Evolutionary conservation across 1,139 yeast genomes (phyloP).

Genomic region (Suhomyces chickasaworum): DNA sequence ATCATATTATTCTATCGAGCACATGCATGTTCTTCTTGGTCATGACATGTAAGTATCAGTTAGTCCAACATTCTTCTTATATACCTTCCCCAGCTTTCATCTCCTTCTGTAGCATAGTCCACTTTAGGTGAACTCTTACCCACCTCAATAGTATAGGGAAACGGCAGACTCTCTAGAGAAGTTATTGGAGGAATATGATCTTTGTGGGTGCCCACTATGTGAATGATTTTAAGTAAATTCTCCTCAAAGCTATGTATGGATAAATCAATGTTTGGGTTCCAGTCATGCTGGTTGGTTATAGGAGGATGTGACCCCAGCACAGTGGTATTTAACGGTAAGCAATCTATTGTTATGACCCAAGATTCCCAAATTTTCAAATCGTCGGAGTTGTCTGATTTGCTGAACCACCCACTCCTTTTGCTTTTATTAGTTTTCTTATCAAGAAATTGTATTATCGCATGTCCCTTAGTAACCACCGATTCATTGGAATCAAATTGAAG

Average conservation of each 20-base stretch:
- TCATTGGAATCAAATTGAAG: conserved; percentile 24
- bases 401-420: conserved; percentile 48
- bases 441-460: conserved; percentile 31
- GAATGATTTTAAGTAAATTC: conserved; percentile 50
- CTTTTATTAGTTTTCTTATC: conserved; percentile 30
- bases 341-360: conserved; percentile 43
- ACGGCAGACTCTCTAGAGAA: conserved; percentile 65
- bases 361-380: conserved; percentile 41
- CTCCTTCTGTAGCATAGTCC: conserved; percentile 17
- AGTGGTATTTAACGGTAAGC: conserved; percentile 29
- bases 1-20: not conserved
- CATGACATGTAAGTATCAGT: conserved; percentile 1
- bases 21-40: not conserved
- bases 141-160: conserved; percentile 53
- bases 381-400: conserved; percentile 29
- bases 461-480: conserved; percentile 12
- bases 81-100: conserved; percentile 52
- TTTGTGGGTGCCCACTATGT: conserved; percentile 55
- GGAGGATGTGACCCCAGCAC: conserved; percentile 1
- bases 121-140: conserved; percentile 17
- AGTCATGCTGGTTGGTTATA: conserved; percentile 4
- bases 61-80: conserved; percentile 49
- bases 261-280: conserved; percentile 20
- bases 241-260: conserved; percentile 44
- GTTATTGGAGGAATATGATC: conserved; percentile 76